These are phyloP conservation scores for Cladosporium austrohemisphaericum DNA, from an alignment of 2,329 filamentous ascomycete genomes.

Conservation along the genomic window DNA sequence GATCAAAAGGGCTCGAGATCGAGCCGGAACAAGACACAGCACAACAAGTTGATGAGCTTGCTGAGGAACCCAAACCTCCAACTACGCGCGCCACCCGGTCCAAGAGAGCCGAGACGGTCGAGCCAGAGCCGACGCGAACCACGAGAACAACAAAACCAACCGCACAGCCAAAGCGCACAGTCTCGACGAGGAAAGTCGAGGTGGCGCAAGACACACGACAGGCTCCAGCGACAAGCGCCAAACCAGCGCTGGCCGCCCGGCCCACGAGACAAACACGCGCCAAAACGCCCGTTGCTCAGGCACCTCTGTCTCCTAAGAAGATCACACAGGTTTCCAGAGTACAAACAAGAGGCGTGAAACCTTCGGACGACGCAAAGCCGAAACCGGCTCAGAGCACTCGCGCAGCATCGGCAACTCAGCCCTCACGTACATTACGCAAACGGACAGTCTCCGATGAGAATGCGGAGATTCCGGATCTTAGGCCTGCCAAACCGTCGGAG, in stretches of 20 bases:
- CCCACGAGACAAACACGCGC: constrained; percentile 7
- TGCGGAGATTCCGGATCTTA: constrained; percentile 20
- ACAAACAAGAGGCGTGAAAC: constrained; percentile 16
- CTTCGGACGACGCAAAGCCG: constrained; percentile 12
- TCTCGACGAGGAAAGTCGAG: constrained; percentile 3
- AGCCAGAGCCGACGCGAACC: constrained; percentile 16
- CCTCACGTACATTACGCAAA: constrained; percentile 17
- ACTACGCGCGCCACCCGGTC: constrained; percentile 9
- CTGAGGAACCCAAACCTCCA: constrained; percentile 14
- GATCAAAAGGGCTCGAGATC: constrained; percentile 23
- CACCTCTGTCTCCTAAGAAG: constrained; percentile 35
- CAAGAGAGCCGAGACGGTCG: constrained; percentile 7
- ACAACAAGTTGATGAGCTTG: not conserved
- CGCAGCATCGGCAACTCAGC: not conserved
- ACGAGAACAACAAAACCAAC: constrained; percentile 21
- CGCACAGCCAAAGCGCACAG: not conserved
- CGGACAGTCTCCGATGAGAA: constrained; percentile 32
- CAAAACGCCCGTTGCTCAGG: constrained; percentile 9
- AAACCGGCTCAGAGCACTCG: constrained; percentile 12
- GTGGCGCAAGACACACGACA: not conserved
- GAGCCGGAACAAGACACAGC: constrained; percentile 15
- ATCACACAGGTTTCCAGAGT: constrained; percentile 32
- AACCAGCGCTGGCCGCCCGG: constrained; percentile 10
- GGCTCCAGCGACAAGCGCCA: not conserved
- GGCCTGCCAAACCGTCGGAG: constrained; percentile 13